These are phyloP conservation scores for Pouteria campechiana DNA, from an alignment of 179 eudicot genomes.

Conservation along the genomic window DNA sequence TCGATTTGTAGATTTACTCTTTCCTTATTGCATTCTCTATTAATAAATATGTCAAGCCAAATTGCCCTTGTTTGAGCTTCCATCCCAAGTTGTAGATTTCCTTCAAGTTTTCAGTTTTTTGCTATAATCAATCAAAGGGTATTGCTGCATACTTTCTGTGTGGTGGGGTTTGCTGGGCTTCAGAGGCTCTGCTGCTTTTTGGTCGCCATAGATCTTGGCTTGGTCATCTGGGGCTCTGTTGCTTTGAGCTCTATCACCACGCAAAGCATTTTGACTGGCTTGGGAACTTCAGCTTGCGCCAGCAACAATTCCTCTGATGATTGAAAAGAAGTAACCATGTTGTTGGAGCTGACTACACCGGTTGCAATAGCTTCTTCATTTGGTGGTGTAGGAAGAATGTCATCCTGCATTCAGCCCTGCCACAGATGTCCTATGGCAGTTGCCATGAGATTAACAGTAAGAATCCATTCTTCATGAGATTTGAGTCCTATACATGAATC, in stretches of 20 bases:
- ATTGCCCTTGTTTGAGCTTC: slow-evolving; percentile 72
- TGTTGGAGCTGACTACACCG: too few relatives aligned
- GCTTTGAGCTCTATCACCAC: too few relatives aligned
- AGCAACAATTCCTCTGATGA: too few relatives aligned
- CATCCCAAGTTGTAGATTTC: slow-evolving; percentile 42
- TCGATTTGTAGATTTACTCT: slow-evolving; percentile 59
- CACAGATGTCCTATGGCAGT: too few relatives aligned
- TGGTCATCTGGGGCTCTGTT: too few relatives aligned
- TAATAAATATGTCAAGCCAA: slow-evolving; percentile 60
- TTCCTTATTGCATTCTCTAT: slow-evolving; percentile 40
- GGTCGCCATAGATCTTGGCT: too few relatives aligned
- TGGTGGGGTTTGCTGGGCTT: slow-evolving; percentile 34
- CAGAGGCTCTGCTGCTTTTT: slow-evolving; percentile 25
- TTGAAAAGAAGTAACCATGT: too few relatives aligned
- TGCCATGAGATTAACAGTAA: slow-evolving; percentile 12
- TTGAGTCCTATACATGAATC: slow-evolving; percentile 25
- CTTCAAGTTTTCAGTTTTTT: slow-evolving; percentile 49
- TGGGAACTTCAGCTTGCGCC: too few relatives aligned
- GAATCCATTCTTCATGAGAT: slow-evolving; percentile 9
- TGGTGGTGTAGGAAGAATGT: slow-evolving; percentile 8
- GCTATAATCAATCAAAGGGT: slow-evolving; percentile 41
- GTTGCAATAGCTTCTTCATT: background rate
- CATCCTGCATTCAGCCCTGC: slow-evolving; percentile 5
- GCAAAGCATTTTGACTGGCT: too few relatives aligned
- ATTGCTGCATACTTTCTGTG: slow-evolving; percentile 29